Evolutionary conservation across 306 rosid species (phyloP).

Genomic region (Malus fusca): DNA sequence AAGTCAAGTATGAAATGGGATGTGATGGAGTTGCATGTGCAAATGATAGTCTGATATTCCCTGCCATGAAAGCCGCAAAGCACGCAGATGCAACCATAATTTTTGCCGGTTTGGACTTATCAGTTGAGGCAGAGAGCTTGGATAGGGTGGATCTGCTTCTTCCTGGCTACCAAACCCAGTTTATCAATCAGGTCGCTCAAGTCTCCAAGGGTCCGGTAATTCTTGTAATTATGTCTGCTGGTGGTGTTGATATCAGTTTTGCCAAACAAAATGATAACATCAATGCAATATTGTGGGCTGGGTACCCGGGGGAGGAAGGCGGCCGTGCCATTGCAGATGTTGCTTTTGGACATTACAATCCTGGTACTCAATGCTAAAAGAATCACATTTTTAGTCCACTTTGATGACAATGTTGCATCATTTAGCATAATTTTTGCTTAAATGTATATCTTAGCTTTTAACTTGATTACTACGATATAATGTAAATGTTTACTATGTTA

Average conservation of each 20-base stretch:
- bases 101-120: not conserved
- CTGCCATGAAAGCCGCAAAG: slow-evolving; percentile 3
- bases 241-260: slow-evolving; percentile 5
- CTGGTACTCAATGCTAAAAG: slow-evolving; percentile 2
- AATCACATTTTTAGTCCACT: not conserved
- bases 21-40: slow-evolving; percentile 5
- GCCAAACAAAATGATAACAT: slow-evolving; percentile 4
- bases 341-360: slow-evolving; percentile 20
- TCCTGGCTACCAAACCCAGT: slow-evolving; percentile 14
- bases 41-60: not conserved
- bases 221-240: slow-evolving; percentile 14
- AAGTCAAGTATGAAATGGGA: slow-evolving; percentile 13
- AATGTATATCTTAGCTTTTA: too few relatives aligned
- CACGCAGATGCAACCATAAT: slow-evolving; percentile 15
- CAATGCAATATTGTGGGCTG: slow-evolving; percentile 16
- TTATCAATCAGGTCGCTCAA: slow-evolving; percentile 11
- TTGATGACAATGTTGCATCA: not conserved
- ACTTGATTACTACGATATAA: too few relatives aligned
- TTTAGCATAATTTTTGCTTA: not conserved
- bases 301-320: slow-evolving; percentile 29
- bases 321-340: slow-evolving; percentile 25
- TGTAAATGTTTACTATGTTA: not conserved
- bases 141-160: slow-evolving; percentile 10
- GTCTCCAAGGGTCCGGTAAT: slow-evolving; percentile 14
- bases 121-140: slow-evolving; percentile 13